Evolutionary conservation across 2,329 filamentous ascomycete genomes (phyloP), one percentile per base, ranked within the genome.

Genomic region (Neurospora crassa): DNA sequence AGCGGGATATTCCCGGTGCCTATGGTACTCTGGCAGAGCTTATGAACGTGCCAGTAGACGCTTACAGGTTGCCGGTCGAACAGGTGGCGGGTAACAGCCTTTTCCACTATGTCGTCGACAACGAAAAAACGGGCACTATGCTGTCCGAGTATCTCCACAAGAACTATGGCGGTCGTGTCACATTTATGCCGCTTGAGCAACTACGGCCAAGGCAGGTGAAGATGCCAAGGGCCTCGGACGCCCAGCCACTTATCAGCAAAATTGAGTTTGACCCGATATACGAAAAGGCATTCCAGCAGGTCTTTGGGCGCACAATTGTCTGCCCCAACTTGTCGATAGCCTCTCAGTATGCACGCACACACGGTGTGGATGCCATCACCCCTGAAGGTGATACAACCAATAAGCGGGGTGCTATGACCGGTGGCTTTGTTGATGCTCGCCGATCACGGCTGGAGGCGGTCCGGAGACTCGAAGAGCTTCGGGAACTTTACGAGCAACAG

Each of bases 31-130:
- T 99, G 45, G 94, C 95, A 5, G 96, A 99, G 79, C 87, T 99
- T n/a, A 89, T 98, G 76, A 89, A 94, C 70, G 93, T 97, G 68
- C 89, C 86, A 53, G 68, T 76, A 71, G 93, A 97, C 70, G 88
- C 89, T 70, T 98, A 97, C 81, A 90, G 94, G 73, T 89, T 94
- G 12, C 93, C 96, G 1, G 91, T 96, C 11, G 96, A 99, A 81
- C 93, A 97, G 76, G 96, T 94, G 69, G 96, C 95, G 2, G 96
- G 96, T 20, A 91, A 90, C 74, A 97, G 93, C 79, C 85, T 99
- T 10, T 99, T 99, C 82, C 93, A 99, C 81, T 97, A 97, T 75
- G 90, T 99, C 12, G 95, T 98, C 63, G 95, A 99, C 79, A 95
- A 91, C 68, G 93, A 96, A 73, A 89, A 92, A 53, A 97, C 94